Percentiles rank a stretch among this genome's conserved stretches.
Conservation (phyloP, 441 rosid genomes). For the Jatropha podagrica region DNA sequence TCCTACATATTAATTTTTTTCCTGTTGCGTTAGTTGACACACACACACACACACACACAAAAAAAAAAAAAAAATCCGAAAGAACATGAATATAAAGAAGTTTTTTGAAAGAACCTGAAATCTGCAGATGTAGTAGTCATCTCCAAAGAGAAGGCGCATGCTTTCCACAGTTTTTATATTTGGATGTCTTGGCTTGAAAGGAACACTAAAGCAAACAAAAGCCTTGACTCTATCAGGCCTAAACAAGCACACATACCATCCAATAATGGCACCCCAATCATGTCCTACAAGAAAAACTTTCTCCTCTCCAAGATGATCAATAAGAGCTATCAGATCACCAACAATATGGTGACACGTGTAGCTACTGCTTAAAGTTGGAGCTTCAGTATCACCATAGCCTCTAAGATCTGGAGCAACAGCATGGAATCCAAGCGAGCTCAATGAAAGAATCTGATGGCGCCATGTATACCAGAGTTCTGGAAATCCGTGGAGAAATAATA, state of each 20-base stretch:
- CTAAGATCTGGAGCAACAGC: slow-evolving; percentile 83
- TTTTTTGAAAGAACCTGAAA: slow-evolving; percentile 49
- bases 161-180: slow-evolving; percentile 49
- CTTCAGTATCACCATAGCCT: slow-evolving; percentile 71
- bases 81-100: not conserved
- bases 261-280: slow-evolving; percentile 78
- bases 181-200: slow-evolving; percentile 62
- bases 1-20: slow-evolving; percentile 35
- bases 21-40: not conserved
- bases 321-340: slow-evolving; percentile 59
- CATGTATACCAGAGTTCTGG: slow-evolving; percentile 87
- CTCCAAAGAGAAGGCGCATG: slow-evolving; percentile 57
- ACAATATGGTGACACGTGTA: slow-evolving; percentile 59
- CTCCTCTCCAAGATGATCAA: slow-evolving; percentile 55
- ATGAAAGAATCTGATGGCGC: slow-evolving; percentile 69
- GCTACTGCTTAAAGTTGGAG: slow-evolving; percentile 41
- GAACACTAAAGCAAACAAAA: slow-evolving; percentile 59
- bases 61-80: not conserved
- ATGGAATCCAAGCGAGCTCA: slow-evolving; percentile 58
- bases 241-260: slow-evolving; percentile 72
- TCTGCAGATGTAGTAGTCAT: slow-evolving; percentile 81
- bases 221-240: slow-evolving; percentile 66
- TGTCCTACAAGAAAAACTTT: slow-evolving; percentile 63
- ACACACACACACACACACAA: too few species aligned
- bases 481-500: slow-evolving; percentile 79